Base-by-base conservation (phyloP, 192 early-diverging fungal species). In the Spizellomyces sp. region DNA sequence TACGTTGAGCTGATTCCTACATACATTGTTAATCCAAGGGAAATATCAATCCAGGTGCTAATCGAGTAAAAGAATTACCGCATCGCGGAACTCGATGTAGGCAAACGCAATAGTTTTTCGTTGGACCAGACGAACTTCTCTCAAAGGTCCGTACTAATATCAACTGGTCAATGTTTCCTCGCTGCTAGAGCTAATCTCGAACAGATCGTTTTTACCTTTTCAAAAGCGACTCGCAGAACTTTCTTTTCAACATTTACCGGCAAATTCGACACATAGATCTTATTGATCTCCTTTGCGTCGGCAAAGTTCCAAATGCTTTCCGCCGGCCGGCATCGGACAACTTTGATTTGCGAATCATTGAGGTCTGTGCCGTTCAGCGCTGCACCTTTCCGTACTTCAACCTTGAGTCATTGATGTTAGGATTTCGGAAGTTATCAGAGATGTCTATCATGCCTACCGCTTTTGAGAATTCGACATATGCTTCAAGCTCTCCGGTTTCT, bases 81-180 rank as follows among this genome's bases (percentile, higher is more conserved):
- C 71, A 63, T 58, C 57, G n/a, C 73, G 70, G 69, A 69, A 85
- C 62, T 86, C 77, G 50, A 86, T 69, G 59, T 86, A 86, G n/a
- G 84, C 81, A 70, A 86, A 86, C 5, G 81, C 81, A n/a, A 45
- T 75, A 14, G 70, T 72, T 5, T 66, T 43, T 41, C 70, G 58
- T 9, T 62, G n/a, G 22, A 81, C 70, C 4, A 86, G 59, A 14
- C 84, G 74, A 41, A 86, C 77, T 41, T 83, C 81, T 21, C 57
- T 54, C 22, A 83, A 60, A 47, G 80, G 72, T 8, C 84, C 84
- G 76, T 64, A 85, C 81, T 79, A 47, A 5, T 57, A 36, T 63
- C 45, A 44, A 69, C n/a, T 45, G 55, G 21, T 61, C 14, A 54
- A 41, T 66, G 6, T 12, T 5, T 17, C 17, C 45, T 10, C 48